Conservation (phyloP, 345 rosid species). For the Firmiana major region DNA sequence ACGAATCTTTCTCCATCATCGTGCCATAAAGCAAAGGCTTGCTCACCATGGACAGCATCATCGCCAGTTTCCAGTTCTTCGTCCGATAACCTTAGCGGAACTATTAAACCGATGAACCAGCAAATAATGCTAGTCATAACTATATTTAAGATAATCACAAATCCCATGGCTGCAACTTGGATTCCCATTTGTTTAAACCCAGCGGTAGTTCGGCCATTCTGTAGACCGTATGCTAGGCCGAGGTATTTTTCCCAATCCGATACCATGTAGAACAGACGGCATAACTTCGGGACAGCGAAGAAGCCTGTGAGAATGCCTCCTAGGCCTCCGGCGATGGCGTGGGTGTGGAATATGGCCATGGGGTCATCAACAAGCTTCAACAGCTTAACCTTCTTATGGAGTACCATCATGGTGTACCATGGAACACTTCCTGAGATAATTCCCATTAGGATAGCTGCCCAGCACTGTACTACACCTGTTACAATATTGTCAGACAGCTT, state of each 20-base stretch:
- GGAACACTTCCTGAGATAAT: constrained; percentile 39
- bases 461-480: constrained; percentile 46
- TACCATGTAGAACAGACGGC: constrained; percentile 41
- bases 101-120: constrained; percentile 23
- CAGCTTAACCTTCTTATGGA: constrained; percentile 29
- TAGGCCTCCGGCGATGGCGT: constrained; percentile 42
- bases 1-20: constrained; percentile 17
- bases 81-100: constrained; percentile 38
- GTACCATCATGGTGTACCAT: constrained; percentile 50
- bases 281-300: constrained; percentile 41
- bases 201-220: constrained; percentile 11
- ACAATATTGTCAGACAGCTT: not conserved
- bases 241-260: constrained; percentile 40
- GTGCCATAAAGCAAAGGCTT: constrained; percentile 28
- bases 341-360: constrained; percentile 51
- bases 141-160: constrained; percentile 35
- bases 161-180: constrained; percentile 31
- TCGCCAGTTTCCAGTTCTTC: constrained; percentile 32
- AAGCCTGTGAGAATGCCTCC: constrained; percentile 51
- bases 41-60: constrained; percentile 38
- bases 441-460: constrained; percentile 49
- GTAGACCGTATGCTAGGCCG: constrained; percentile 40
- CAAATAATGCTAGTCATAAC: constrained; percentile 36
- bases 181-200: constrained; percentile 43
- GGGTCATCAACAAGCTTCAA: constrained; percentile 31